Percentiles rank a stretch among this genome's conserved stretches.
phyloP scores from a whole-genome alignment of 1,284 basidiomycete genomes.

The Psilocybe mexicana region DNA sequence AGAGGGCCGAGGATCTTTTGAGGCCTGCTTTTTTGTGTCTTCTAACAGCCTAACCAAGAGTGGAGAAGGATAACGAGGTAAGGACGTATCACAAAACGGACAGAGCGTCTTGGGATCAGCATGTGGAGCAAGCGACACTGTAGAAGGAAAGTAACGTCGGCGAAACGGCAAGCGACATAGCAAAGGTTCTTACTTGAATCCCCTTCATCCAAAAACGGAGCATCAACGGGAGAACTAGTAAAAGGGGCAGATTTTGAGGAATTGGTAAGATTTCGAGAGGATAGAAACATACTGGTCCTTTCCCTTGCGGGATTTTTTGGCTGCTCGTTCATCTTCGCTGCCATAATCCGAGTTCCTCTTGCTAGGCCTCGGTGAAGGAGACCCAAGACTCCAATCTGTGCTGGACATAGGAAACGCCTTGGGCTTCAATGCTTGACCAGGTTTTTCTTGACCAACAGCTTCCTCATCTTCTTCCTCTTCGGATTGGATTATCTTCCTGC shows the following conservation, averaged over 20 bases:
- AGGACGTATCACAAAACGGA: conserved; percentile 72
- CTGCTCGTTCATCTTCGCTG: conserved; percentile 25
- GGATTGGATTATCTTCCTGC: not conserved
- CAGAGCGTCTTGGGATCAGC: conserved; percentile 68
- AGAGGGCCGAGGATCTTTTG: conserved; percentile 60
- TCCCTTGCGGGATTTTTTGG: conserved; percentile 36
- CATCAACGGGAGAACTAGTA: conserved; percentile 9
- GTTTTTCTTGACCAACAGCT: conserved; percentile 4
- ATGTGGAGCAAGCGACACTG: conserved; percentile 44
- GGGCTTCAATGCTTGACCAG: conserved; percentile 4
- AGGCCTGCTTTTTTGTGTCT: conserved; percentile 50
- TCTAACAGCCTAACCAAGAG: conserved; percentile 56
- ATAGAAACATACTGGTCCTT: conserved; percentile 23
- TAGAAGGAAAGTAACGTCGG: conserved; percentile 1
- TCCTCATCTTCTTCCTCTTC: conserved; percentile 3
- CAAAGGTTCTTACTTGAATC: conserved; percentile 25
- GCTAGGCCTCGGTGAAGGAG: conserved; percentile 15
- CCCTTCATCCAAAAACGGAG: conserved; percentile 28
- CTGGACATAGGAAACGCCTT: conserved; percentile 54
- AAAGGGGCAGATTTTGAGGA: not conserved
- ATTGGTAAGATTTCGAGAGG: conserved; percentile 1
- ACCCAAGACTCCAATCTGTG: conserved; percentile 27
- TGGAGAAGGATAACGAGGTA: conserved; percentile 64
- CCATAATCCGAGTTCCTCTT: conserved; percentile 40
- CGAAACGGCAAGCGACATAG: not conserved